These are phyloP conservation scores for Rhododendron vialii DNA, from an alignment of 148 eudicot species.

Conservation along the genomic window DNA sequence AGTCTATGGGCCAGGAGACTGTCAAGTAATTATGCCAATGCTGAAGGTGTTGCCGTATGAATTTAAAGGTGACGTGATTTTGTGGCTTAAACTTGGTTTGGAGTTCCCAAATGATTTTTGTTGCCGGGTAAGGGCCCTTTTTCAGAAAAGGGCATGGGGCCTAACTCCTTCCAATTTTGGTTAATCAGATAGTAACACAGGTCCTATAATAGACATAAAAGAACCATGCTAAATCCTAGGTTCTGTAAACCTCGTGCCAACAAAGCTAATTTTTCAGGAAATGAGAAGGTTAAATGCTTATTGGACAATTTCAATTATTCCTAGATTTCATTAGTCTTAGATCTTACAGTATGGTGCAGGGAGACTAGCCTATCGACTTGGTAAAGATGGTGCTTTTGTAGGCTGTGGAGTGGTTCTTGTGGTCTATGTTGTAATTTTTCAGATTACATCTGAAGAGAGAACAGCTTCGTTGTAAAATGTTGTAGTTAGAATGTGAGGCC, in stretches of 20 bases:
- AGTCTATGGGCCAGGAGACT: constrained; percentile 73
- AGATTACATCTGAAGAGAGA: neutral
- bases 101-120: neutral
- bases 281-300: neutral
- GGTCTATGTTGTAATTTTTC: neutral
- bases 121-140: neutral
- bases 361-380: neutral
- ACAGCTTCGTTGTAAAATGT: neutral
- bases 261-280: neutral
- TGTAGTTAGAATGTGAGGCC: neutral
- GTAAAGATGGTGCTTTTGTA: neutral
- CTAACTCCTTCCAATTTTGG: neutral
- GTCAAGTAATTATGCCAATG: constrained; percentile 23
- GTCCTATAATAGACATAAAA: too few species aligned
- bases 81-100: neutral
- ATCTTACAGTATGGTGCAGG: neutral
- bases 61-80: neutral
- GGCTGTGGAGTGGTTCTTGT: neutral
- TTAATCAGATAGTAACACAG: neutral
- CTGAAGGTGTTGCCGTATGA: constrained; percentile 8
- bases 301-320: neutral
- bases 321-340: neutral
- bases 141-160: neutral
- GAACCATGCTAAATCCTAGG: neutral
- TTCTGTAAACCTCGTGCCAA: neutral